Base-by-base conservation (phyloP, 2,329 filamentous ascomycete genomes). In the Paecilomyces niveus region DNA sequence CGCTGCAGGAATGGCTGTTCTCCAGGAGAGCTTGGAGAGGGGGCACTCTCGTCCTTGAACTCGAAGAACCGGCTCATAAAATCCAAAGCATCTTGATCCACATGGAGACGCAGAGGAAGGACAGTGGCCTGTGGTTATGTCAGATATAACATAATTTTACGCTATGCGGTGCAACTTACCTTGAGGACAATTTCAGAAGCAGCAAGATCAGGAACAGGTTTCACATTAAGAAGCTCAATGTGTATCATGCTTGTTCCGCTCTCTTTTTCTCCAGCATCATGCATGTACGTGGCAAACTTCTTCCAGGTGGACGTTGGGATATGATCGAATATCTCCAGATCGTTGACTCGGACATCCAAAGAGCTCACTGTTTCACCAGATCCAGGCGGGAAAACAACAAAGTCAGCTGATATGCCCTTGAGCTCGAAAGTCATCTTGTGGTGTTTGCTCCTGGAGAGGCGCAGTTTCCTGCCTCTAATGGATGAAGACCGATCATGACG, bases 1-100 rank as follows among this genome's bases (percentile, higher is more conserved):
- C 94, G 85, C 70, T 97, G 93, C 1, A 99, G 80, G 73, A 97
- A 99, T 0, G 91, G 90, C 6, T 88, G 78, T 57, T 95, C 92
- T 53, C 86, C 86, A 1, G 85, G 82, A 1, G 85, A 83, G 2
- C 79, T 75, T 31, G 85, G 80, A 1, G 77, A 77, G 18, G 72
- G 67, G 0, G 67, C 68, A 1, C 78, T 78, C 49, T 92, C 89
- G 65, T 97, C 92, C 69, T 96, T 95, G 81, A 99, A 99, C 67
- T 96, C 92, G 68, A 99, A 99, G 79, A 99, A 99, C 1, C 94
- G 86, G 1, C 89, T 96, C 70, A 99, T 90, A 70, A 99, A 99
- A 71, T 99, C 94, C 3, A 99, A 83, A 0, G 94, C 93, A 74
- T 99, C 94, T 74, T 99, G 94, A 68, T 99, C 94, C 33, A 99